Base-by-base conservation (phyloP, 1,284 basidiomycete species). In the Ceratobasidium sp. region DNA sequence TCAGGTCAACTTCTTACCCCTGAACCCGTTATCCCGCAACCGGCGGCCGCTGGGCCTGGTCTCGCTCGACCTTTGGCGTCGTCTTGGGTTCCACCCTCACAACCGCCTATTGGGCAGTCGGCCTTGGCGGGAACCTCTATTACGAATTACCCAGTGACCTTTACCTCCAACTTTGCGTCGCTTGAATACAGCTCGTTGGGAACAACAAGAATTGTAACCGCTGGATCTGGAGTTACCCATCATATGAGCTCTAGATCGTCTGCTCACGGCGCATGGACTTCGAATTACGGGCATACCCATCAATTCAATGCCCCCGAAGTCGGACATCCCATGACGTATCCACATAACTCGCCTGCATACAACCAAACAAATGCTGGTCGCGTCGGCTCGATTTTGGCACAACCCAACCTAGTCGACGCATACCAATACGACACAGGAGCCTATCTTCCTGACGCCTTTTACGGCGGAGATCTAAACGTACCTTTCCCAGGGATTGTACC, bases 401-500 rank as follows among this genome's bases (percentile, higher is more conserved):
- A 65, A 1, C 34, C 66, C 46, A 52, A 40, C 19, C 66, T 49
- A 25, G 19, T 32, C 9, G 66, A 52, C 15, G 22, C 46, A 9
- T 54, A 68, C 22, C 51, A 54, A n/a, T 29, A 25, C 34, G 51
- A 44, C 11, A 13, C 15, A 3, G 52, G 57, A 17, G 57, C 57
- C 37, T 62, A 62, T 40, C 56, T 73, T 11, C 57, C 56, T 1
- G 69, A 62, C 17, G 40, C 69, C 7, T 62, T 61, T 34, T 73
- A 73, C 25, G 43, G 44, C 15, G 69, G 34, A 46, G 22, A 62
- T 19, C 17, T 32, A 1, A 37, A 49, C 57, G 46, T 51, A 2
- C 69, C 57, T 3, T 73, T 73, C 34, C 69, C 69, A 13, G 69
- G 69, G 19, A 15, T 51, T 32, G 22, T 70, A 8, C 56, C 68